Evolutionary conservation across 768 basidiomycete genomes (phyloP).

Genomic region (Amanita phalloides): DNA sequence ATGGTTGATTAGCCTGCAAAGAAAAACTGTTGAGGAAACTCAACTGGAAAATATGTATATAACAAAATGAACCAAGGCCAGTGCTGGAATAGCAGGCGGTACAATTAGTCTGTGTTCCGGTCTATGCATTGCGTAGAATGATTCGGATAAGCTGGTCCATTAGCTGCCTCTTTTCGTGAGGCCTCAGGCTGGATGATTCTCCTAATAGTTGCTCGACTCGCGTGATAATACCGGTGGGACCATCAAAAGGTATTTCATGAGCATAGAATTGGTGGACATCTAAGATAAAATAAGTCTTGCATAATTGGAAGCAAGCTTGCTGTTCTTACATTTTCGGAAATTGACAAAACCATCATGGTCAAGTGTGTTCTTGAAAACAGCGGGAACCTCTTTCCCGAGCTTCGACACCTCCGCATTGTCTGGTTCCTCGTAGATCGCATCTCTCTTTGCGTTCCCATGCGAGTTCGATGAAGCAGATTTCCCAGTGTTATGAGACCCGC

Average conservation of each 20-base stretch:
- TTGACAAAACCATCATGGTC: constrained; percentile 33
- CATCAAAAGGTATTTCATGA: constrained; percentile 65
- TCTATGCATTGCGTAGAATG: constrained; percentile 39
- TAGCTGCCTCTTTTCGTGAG: constrained; percentile 38
- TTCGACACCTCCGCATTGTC: constrained; percentile 19
- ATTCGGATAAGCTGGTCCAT: constrained; percentile 52
- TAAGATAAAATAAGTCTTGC: constrained; percentile 17
- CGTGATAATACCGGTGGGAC: constrained; percentile 56
- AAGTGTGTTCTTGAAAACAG: constrained; percentile 34
- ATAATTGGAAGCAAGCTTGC: constrained; percentile 5
- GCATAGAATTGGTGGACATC: constrained; percentile 72
- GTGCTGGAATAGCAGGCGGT: neutral
- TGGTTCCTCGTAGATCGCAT: constrained; percentile 9
- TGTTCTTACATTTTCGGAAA: constrained; percentile 56
- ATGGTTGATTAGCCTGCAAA: neutral
- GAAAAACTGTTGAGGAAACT: neutral
- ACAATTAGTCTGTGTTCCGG: neutral
- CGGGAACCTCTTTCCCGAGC: constrained; percentile 35
- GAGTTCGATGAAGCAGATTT: constrained; percentile 4
- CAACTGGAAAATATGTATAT: neutral
- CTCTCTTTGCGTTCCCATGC: constrained; percentile 11
- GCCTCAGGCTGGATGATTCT: constrained; percentile 31
- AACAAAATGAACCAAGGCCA: neutral
- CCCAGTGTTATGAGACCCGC: neutral
- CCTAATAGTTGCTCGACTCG: constrained; percentile 52